Base-by-base conservation (phyloP, 306 rosid genomes). In the Biancaea sappan region DNA sequence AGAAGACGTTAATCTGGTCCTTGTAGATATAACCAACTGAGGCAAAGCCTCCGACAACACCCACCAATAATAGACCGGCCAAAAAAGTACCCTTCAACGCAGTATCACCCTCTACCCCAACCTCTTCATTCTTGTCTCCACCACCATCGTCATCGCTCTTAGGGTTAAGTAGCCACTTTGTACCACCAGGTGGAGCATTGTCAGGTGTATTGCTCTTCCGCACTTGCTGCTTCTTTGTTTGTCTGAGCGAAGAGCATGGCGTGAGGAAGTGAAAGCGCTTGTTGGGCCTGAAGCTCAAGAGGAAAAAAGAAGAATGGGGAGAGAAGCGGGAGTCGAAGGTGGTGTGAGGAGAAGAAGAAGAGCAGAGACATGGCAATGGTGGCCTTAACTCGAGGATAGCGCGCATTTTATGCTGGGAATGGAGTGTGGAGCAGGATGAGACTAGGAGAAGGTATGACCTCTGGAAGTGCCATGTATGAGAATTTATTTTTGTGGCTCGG, bases 31-130 rank as follows among this genome's bases (percentile, higher is more conserved):
- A 92, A 0, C 99, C 97, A 77, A 86, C 93, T 11, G 90, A 57
- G 22, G 83, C 92, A 57, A 90, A 87, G 15, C 98, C 97, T n/a
- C 99, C 98, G 44, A 95, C 90, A 28, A 84, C 1, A n/a, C 93
- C 93, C 18, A 95, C 71, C 48, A 92, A 80, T 25, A 95, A 66
- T 5, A 92, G 28, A 25, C 97, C 99, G 28, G 93, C 98, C 79
- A 95, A 77, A 64, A 95, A 40, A 21, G 99, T 83, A 21, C 99
- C 99, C 64, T 84, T 92, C 31, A 94, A 35, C 53, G 97, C 92
- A 46, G 79, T 11, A 8, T 51, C 84, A 1, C 79, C 77, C 32
- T 84, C 88, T 40, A 72, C 46, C 5, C 16, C 76, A 8, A 35
- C 15, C 14, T 11, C 78, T 0, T 35, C 76, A 8, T 69, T 75